These are phyloP conservation scores for Parasitella parasitica DNA, from an alignment of 371 early-diverging fungal species.

Conservation along the genomic window DNA sequence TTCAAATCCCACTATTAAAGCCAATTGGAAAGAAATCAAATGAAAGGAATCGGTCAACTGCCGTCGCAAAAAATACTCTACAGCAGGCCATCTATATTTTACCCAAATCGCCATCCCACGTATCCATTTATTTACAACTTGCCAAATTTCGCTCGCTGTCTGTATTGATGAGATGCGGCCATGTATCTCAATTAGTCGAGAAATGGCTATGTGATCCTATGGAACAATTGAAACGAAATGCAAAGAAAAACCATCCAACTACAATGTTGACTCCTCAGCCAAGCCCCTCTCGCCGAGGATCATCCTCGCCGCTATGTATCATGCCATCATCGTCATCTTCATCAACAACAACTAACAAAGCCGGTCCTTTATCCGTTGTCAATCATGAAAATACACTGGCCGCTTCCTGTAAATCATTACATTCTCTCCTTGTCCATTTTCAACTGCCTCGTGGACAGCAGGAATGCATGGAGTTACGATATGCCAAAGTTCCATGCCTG, in stretches of 20 bases:
- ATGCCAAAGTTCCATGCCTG: not conserved
- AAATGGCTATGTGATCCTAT: constrained; percentile 16
- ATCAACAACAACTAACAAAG: not conserved
- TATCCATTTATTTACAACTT: constrained; percentile 10
- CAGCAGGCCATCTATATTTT: constrained; percentile 10
- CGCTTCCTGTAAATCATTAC: not conserved
- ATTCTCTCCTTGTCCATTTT: not conserved
- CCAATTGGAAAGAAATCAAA: not conserved
- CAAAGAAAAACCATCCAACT: not conserved
- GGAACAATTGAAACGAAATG: constrained; percentile 9
- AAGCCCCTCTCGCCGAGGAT: not conserved
- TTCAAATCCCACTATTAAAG: constrained; percentile 2
- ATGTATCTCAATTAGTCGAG: constrained; percentile 12
- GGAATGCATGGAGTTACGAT: not conserved
- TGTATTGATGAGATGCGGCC: constrained; percentile 9
- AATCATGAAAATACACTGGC: not conserved
- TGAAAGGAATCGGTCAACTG: not conserved
- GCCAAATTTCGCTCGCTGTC: constrained; percentile 7
- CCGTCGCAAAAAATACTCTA: not conserved
- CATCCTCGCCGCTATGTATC: not conserved
- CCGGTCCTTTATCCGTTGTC: not conserved
- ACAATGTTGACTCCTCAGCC: not conserved
- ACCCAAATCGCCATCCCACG: constrained; percentile 7
- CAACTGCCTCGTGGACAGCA: not conserved
- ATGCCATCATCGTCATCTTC: not conserved